Evolutionary conservation across 2,329 filamentous ascomycete species (phyloP).

Genomic region (Aurifilum marmelostoma): DNA sequence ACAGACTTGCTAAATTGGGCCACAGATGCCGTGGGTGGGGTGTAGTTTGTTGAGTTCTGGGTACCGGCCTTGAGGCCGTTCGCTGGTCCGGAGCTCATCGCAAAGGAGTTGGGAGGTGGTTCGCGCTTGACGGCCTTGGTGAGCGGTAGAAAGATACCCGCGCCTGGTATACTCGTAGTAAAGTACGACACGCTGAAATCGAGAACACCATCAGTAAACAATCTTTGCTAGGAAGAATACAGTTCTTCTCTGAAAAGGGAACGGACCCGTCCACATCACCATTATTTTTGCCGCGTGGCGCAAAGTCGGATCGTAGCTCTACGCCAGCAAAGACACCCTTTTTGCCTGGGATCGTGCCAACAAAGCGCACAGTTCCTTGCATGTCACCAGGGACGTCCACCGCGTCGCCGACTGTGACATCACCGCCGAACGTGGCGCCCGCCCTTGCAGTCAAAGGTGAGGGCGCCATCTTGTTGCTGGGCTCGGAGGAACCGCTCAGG

Average conservation of each 20-base stretch:
- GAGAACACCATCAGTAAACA: slow-evolving; percentile 32
- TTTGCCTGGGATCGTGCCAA: slow-evolving; percentile 86
- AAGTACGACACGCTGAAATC: slow-evolving; percentile 72
- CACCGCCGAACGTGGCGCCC: slow-evolving; percentile 42
- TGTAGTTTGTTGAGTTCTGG: slow-evolving; percentile 63
- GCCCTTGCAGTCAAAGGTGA: slow-evolving; percentile 58
- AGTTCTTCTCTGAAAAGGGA: slow-evolving; percentile 10
- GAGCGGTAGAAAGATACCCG: slow-evolving; percentile 91
- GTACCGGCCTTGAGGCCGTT: slow-evolving; percentile 55
- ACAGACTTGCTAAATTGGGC: slow-evolving; percentile 89
- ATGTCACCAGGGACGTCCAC: slow-evolving; percentile 95
- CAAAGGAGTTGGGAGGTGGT: slow-evolving; percentile 54
- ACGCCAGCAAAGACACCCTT: slow-evolving; percentile 91
- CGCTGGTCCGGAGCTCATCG: slow-evolving; percentile 71
- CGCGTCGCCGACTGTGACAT: slow-evolving; percentile 74
- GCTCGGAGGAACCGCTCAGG: slow-evolving; percentile 46
- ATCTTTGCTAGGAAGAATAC: neutral
- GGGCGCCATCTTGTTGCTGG: slow-evolving; percentile 50
- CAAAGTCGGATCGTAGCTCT: slow-evolving; percentile 81
- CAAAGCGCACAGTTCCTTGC: slow-evolving; percentile 85
- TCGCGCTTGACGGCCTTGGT: slow-evolving; percentile 75
- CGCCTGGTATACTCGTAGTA: slow-evolving; percentile 72
- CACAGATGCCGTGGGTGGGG: slow-evolving; percentile 66
- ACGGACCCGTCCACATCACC: slow-evolving; percentile 92
- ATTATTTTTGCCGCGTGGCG: slow-evolving; percentile 86